A percentile compares a stretch with the other conserved stretches of the same genome.
phyloP scores from a whole-genome alignment of 2,329 filamentous ascomycete species.

The Trichoderma semiorbis region DNA sequence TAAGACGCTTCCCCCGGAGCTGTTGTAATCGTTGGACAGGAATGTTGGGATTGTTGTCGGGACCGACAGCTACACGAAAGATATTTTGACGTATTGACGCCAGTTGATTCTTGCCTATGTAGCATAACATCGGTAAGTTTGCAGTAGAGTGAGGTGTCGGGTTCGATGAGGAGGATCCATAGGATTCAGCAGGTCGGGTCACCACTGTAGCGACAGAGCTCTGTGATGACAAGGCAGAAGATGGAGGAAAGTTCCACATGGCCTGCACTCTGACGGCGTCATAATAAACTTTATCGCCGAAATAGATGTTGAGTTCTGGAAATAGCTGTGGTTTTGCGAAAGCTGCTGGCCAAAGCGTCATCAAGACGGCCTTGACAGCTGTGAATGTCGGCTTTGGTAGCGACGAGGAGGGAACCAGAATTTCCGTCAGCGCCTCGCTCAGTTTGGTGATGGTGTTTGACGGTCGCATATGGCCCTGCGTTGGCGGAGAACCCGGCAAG shows the following conservation, averaged over 20 bases:
- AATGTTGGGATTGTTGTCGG: conserved; percentile 40
- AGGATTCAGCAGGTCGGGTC: conserved; percentile 35
- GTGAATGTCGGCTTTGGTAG: conserved; percentile 36
- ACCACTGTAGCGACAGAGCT: conserved; percentile 37
- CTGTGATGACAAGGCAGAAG: conserved; percentile 26
- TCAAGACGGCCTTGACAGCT: conserved; percentile 44
- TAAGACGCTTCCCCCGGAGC: conserved; percentile 44
- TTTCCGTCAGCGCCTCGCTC: conserved; percentile 41
- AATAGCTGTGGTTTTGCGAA: conserved; percentile 31
- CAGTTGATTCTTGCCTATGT: conserved; percentile 47
- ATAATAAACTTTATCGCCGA: conserved; percentile 44
- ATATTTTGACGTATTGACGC: conserved; percentile 44
- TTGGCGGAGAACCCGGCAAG: conserved; percentile 33
- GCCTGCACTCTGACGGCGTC: conserved; percentile 47
- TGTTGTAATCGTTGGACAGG: conserved; percentile 48
- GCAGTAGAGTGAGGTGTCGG: conserved; percentile 24
- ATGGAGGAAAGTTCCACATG: conserved; percentile 44
- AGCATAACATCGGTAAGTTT: conserved; percentile 39
- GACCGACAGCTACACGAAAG: conserved; percentile 44
- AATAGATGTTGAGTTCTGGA: conserved; percentile 48
- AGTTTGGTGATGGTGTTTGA: conserved; percentile 43
- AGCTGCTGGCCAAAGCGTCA: conserved; percentile 41
- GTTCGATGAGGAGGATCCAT: conserved; percentile 24
- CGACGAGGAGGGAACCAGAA: conserved; percentile 36
- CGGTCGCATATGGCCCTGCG: conserved; percentile 36